Evolutionary conservation across 192 early-diverging fungal genomes (phyloP).

Genomic region (Dispira simplex): DNA sequence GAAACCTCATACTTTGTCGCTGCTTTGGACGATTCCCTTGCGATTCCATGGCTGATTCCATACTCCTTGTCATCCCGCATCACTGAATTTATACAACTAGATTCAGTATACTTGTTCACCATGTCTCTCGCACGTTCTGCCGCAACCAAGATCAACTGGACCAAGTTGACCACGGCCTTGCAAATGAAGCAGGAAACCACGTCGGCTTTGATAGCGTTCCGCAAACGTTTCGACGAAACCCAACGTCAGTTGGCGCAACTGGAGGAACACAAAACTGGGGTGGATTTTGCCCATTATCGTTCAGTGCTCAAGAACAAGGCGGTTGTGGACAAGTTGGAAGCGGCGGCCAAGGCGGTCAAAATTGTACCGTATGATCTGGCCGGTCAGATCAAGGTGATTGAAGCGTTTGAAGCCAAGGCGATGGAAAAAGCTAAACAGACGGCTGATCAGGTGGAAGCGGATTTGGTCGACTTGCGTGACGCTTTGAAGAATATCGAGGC

Average conservation of each 20-base stretch:
- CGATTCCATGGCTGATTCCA: no score
- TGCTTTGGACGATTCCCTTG: no score
- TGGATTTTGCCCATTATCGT: constrained; percentile 86
- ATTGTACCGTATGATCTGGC: constrained; percentile 67
- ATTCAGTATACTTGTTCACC: neutral
- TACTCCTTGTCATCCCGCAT: no score
- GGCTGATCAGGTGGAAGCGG: constrained; percentile 64
- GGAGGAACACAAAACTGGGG: constrained; percentile 56
- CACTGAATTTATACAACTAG: no score
- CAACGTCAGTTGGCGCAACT: constrained; percentile 67
- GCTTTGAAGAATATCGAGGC: constrained; percentile 87
- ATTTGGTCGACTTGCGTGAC: constrained; percentile 73
- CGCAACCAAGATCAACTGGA: constrained; percentile 75
- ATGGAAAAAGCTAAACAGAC: constrained; percentile 70
- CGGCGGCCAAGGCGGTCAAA: constrained; percentile 63
- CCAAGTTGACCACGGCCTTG: constrained; percentile 64
- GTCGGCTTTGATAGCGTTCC: constrained; percentile 73
- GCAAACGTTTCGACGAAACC: constrained; percentile 87
- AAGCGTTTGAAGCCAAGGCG: constrained; percentile 61
- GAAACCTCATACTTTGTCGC: no score
- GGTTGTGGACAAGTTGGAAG: constrained; percentile 82
- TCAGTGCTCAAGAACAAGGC: constrained; percentile 79
- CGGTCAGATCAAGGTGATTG: constrained; percentile 70
- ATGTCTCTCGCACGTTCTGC: constrained; percentile 38
- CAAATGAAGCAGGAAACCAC: constrained; percentile 77